Evolutionary conservation across 345 rosid species (phyloP).

Genomic region (Eucalyptus sideroxylon): DNA sequence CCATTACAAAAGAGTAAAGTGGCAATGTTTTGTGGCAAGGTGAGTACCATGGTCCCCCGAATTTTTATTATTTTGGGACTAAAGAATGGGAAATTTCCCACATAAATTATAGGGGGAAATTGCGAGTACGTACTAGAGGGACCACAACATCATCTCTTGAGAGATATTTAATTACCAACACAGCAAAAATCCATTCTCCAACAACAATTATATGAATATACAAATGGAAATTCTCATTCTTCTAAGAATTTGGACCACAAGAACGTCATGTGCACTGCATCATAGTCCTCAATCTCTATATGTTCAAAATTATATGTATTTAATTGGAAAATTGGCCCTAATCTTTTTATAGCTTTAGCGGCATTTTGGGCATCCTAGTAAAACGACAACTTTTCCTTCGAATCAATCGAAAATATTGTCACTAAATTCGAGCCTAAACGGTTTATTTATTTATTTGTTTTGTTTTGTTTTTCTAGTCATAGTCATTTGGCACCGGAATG

Average conservation of each 20-base stretch:
- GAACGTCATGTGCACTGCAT: not conserved
- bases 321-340: not conserved
- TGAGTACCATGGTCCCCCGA: constrained; percentile 13
- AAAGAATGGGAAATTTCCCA: not conserved
- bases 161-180: not conserved
- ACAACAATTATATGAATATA: not conserved
- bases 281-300: not conserved
- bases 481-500: not conserved
- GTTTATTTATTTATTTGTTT: not conserved
- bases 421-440: not conserved
- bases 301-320: not conserved
- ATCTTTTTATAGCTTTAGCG: not conserved
- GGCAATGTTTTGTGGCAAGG: not conserved
- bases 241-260: constrained; percentile 8
- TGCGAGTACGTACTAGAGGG: not conserved
- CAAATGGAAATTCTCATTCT: not conserved
- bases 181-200: not conserved
- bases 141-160: constrained; percentile 1
- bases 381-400: not conserved
- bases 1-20: not conserved
- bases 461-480: not conserved
- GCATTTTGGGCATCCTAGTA: not conserved
- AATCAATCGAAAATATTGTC: not conserved
- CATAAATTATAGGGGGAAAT: not conserved
- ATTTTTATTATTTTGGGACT: not conserved